Percentiles rank a stretch among this genome's conserved stretches.
These are phyloP conservation scores for Saitozyma sp. DNA, from an alignment of 768 basidiomycete species.

Conservation along the genomic window DNA sequence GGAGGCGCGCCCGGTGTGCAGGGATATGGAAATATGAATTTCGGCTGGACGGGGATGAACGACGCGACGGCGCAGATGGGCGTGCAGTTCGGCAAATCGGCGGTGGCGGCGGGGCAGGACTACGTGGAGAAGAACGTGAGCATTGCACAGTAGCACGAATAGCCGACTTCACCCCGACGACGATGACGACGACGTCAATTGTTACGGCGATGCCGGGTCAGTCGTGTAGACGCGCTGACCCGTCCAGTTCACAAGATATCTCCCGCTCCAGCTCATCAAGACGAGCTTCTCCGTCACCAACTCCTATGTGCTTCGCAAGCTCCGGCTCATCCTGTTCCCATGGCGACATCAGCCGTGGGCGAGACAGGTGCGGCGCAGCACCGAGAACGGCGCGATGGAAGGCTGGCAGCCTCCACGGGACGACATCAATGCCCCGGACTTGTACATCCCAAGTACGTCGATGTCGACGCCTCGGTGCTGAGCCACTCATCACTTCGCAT, in stretches of 20 bases:
- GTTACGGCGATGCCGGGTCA: not conserved
- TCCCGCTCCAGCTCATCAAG: constrained; percentile 75
- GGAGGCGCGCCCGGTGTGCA: constrained; percentile 16
- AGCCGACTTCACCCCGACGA: too few relatives aligned
- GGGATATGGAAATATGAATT: constrained; percentile 15
- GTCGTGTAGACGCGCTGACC: constrained; percentile 3
- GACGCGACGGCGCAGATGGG: constrained; percentile 93
- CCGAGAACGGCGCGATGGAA: constrained; percentile 60
- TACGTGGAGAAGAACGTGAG: constrained; percentile 92
- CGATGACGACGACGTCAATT: not conserved
- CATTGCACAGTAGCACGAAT: constrained; percentile 12
- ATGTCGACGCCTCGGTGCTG: constrained; percentile 23
- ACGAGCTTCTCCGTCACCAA: constrained; percentile 96
- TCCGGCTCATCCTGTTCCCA: constrained; percentile 86
- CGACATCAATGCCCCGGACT: constrained; percentile 91
- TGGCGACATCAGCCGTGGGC: constrained; percentile 91
- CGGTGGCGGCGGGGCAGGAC: constrained; percentile 89
- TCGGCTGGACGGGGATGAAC: constrained; percentile 67
- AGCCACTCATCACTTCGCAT: not conserved
- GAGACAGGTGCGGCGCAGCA: constrained; percentile 64
- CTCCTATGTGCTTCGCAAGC: constrained; percentile 86
- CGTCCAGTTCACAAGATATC: constrained; percentile 70
- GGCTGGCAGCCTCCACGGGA: constrained; percentile 83
- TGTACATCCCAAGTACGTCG: constrained; percentile 86
- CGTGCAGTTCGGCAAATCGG: constrained; percentile 89